Percentiles rank a stretch among this genome's conserved stretches.
Evolutionary conservation across 164 flowering plant genomes (phyloP).

Genomic region (Malania oleifera): DNA sequence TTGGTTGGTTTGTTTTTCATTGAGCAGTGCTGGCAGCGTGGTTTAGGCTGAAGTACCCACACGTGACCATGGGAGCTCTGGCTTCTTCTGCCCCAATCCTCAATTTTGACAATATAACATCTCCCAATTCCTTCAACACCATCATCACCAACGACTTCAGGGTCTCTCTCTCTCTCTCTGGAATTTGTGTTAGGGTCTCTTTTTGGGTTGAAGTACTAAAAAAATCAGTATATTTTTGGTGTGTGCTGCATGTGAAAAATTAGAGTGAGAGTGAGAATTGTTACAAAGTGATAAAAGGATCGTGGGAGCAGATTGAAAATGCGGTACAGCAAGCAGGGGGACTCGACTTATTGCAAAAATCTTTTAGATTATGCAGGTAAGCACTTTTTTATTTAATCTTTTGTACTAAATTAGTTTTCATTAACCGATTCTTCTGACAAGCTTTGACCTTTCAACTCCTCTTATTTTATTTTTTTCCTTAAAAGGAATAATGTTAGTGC

Average conservation of each 20-base stretch:
- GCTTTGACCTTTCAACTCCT: no score
- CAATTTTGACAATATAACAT: not conserved
- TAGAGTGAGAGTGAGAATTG: not conserved
- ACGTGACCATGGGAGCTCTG: not conserved
- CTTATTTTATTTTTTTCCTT: no score
- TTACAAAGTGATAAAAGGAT: no score
- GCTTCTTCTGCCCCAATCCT: not conserved
- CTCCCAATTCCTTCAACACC: no score
- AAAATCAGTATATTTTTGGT: no score
- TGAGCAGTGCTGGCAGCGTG: not conserved
- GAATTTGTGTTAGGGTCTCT: no score
- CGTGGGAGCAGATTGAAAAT: not conserved
- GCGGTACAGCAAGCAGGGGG: not conserved
- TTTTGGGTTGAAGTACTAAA: no score
- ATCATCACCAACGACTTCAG: no score
- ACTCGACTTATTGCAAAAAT: not conserved
- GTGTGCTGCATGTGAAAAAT: no score
- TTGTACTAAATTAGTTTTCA: not conserved
- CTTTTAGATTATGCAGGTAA: not conserved
- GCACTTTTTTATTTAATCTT: not conserved
- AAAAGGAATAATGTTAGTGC: not conserved
- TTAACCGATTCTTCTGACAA: no score
- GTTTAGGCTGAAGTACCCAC: constrained; percentile 1
- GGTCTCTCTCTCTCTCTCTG: no score
- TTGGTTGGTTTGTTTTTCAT: no score